Base-by-base conservation (phyloP, 2,329 filamentous ascomycete genomes). In the Pyrenophora teres region DNA sequence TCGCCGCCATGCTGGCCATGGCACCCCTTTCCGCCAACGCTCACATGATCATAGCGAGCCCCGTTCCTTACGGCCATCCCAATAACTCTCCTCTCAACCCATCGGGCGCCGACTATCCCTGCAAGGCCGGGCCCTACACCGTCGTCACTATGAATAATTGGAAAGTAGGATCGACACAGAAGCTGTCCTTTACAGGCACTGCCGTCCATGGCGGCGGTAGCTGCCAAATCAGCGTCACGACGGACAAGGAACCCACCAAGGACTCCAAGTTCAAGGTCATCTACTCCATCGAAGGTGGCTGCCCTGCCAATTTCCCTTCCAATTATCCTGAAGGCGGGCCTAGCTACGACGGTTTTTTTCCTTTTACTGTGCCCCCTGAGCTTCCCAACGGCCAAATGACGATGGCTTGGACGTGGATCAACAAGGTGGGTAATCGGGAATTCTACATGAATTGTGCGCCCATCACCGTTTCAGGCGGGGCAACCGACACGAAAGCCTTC, bases 371-470 rank as follows among this genome's bases (percentile, higher is more conserved):
- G 4, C 92, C 92, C 0, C 65, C 80, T 0, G 83, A 86, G n/a
- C 81, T 97, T 37, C 84, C 86, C 1, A 78, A 87, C 1, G 93
- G 93, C 6, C 80, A 89, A 27, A 88, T 87, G 31, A 87, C 87
- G 0, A 78, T 97, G 8, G 90, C 90, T 0, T 97, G 92, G 91
- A 90, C 89, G 2, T 97, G 89, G 93, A 87, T 93, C 78, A 97
- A 96, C 70, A 85, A 87, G 54, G 73, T 96, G 4, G 92, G 93
- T 4, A 93, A 96, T 77, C 85, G 92, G 1, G 93, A 97, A 47
- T 90, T 96, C 82, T 97, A 97, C 81, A 95, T 96, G 91, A 94
- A 96, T 81, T 95, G 33, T 8, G 44, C 23, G 4, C n/a, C 37
- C 7, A 74, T 95, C 50, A 83, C 78, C 0, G 80, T 97, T 25